These are phyloP conservation scores for Cucumis melo DNA, from an alignment of 306 rosid genomes.

Conservation along the genomic window DNA sequence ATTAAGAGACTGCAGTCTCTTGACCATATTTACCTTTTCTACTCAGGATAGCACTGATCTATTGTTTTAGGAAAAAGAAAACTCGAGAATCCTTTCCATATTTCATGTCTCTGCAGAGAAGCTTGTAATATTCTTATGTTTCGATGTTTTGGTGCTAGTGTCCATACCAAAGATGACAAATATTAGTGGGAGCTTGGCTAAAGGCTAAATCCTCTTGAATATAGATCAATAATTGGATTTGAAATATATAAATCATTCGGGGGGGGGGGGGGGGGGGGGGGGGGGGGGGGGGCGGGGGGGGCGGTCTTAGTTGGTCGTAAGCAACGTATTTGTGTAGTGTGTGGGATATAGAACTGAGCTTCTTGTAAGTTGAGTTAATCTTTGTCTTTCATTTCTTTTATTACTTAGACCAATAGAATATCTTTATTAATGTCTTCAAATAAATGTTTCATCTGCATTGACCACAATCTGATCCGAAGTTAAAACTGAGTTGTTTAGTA, in stretches of 20 bases:
- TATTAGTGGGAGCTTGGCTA: neutral
- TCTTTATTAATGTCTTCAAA: neutral
- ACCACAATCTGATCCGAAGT: neutral
- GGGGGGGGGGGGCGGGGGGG: no score
- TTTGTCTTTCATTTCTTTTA: neutral
- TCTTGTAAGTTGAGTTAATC: neutral
- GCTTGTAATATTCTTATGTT: neutral
- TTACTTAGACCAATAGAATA: neutral
- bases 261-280: no score
- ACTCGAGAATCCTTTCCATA: neutral
- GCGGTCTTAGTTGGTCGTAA: no score
- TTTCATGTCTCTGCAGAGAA: neutral
- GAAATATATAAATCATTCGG: no score
- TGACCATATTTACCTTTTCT: neutral
- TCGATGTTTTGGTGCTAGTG: neutral
- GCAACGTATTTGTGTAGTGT: no score
- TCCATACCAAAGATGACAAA: neutral
- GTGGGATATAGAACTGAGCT: no score
- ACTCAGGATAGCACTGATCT: neutral
- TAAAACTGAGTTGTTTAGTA: neutral
- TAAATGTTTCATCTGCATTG: neutral
- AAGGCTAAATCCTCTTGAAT: neutral
- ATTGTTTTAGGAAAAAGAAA: neutral
- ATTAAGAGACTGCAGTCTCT: neutral
- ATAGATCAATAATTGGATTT: neutral